These are phyloP conservation scores for Tolypocladium inflatum DNA, from an alignment of 2,329 filamentous ascomycete genomes.

Conservation along the genomic window DNA sequence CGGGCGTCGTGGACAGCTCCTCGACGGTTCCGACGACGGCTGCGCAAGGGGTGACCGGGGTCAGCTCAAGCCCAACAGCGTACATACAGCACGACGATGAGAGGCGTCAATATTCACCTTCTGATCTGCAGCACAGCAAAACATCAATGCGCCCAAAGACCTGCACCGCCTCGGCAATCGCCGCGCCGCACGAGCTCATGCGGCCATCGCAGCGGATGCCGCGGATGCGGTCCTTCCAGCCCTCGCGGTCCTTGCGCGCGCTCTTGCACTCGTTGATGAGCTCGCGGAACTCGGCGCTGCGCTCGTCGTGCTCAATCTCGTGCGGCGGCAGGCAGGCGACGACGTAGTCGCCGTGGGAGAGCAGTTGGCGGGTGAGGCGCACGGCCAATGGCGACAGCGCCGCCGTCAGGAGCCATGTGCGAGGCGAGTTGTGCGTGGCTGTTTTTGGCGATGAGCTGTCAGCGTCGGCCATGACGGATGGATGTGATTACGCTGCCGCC, in stretches of 20 bases:
- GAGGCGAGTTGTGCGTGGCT: constrained; percentile 63
- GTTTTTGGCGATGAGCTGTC: constrained; percentile 14
- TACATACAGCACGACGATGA: neutral
- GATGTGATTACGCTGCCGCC: neutral
- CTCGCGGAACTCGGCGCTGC: constrained; percentile 69
- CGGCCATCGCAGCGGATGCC: constrained; percentile 55
- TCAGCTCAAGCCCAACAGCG: constrained; percentile 3
- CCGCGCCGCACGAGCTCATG: constrained; percentile 69
- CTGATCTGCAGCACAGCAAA: constrained; percentile 77
- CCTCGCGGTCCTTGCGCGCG: constrained; percentile 54
- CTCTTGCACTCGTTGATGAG: constrained; percentile 65
- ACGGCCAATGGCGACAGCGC: constrained; percentile 79
- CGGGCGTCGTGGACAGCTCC: constrained; percentile 66
- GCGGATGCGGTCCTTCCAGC: constrained; percentile 71
- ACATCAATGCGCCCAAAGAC: constrained; percentile 85
- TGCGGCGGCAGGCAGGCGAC: constrained; percentile 72
- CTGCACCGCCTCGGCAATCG: constrained; percentile 76
- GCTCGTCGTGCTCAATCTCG: constrained; percentile 68
- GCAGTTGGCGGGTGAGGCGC: constrained; percentile 68
- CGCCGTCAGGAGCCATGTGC: constrained; percentile 88
- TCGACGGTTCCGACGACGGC: constrained; percentile 86
- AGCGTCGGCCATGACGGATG: constrained; percentile 19
- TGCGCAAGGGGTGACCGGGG: constrained; percentile 19
- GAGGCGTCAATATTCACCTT: constrained; percentile 43
- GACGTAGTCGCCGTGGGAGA: constrained; percentile 87